A percentile compares a stretch with the other conserved stretches of the same genome.
Conservation (phyloP, 2,329 filamentous ascomycete genomes). For the Teratosphaeria viscida region DNA sequence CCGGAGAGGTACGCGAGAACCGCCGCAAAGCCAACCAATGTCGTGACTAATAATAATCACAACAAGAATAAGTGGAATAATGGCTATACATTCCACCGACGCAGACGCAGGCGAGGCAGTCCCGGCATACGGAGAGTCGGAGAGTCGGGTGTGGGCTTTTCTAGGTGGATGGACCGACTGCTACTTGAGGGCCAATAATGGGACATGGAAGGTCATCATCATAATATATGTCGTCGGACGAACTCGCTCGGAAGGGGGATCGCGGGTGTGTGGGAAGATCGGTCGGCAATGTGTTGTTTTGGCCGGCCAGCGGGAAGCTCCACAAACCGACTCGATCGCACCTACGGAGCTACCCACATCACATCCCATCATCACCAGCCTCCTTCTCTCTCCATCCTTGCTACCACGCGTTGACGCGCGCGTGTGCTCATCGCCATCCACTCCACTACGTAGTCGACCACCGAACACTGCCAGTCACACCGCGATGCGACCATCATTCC, state of each 20-base stretch:
- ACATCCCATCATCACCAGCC: background rate
- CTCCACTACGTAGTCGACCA: background rate
- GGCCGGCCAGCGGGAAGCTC: background rate
- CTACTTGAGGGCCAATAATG: no score
- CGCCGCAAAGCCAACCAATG: background rate
- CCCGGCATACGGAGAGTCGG: background rate
- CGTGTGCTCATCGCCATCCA: background rate
- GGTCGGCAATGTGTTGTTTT: background rate
- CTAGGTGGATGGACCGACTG: background rate
- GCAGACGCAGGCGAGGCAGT: background rate
- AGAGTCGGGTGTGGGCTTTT: background rate
- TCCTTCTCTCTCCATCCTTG: background rate
- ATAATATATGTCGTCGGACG: background rate
- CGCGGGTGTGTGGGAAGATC: background rate
- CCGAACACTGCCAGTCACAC: background rate
- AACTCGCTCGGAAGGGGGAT: background rate
- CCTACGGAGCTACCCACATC: background rate
- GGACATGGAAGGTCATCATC: background rate
- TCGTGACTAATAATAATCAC: no score
- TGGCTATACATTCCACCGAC: no score
- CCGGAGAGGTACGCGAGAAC: background rate
- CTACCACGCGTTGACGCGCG: background rate
- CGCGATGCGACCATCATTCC: constrained; percentile 1
- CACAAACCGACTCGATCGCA: background rate
- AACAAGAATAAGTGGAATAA: no score